These are phyloP conservation scores for Cryptosporidium canis DNA, from an alignment of 169 alveolate species.

Conservation along the genomic window DNA sequence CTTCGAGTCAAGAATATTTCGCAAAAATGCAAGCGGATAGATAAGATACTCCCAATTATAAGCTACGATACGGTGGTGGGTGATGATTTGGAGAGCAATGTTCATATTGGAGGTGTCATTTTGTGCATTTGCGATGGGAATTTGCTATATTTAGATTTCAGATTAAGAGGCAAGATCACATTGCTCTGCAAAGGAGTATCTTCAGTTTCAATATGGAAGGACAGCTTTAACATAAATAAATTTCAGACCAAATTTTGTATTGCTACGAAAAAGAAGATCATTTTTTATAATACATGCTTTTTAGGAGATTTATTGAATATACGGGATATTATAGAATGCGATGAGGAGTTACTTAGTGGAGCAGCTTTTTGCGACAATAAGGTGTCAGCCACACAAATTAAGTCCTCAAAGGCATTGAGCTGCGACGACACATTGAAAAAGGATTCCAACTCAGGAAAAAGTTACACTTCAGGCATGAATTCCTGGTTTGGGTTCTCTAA, in stretches of 20 bases:
- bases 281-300: conserved; percentile 61
- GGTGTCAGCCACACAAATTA: not conserved
- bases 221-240: conserved; percentile 18
- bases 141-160: conserved; percentile 27
- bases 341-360: not conserved
- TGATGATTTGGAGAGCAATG: conserved; percentile 3
- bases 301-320: conserved; percentile 34
- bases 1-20: conserved; percentile 23
- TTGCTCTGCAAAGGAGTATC: conserved; percentile 44
- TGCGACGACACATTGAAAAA: not conserved
- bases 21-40: conserved; percentile 48
- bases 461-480: not conserved
- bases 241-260: conserved; percentile 63
- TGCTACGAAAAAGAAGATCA: conserved; percentile 17
- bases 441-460: not conserved
- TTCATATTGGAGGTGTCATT: conserved; percentile 24
- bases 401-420: not conserved
- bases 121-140: conserved; percentile 44
- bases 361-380: not conserved
- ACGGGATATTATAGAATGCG: conserved; percentile 8
- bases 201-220: conserved; percentile 48
- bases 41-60: conserved; percentile 46
- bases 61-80: conserved; percentile 13
- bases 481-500: conserved; percentile 61
- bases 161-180: conserved; percentile 23